A percentile compares a stretch with the other conserved stretches of the same genome.
Conservation (phyloP, 208 protist genomes). For the Trichomonas gallinae region DNA sequence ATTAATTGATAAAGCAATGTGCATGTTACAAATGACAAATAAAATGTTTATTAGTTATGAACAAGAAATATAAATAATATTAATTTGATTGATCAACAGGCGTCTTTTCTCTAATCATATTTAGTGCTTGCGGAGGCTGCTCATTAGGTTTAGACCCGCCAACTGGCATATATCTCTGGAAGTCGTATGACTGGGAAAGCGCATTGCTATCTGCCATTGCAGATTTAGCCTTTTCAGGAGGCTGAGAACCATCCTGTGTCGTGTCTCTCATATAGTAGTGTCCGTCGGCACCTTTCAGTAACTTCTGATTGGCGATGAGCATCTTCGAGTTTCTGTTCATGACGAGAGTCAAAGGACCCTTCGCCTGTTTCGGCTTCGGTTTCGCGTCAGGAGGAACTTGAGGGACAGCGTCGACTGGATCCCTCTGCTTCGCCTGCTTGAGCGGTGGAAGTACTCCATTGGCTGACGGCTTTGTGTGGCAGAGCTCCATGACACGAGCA, state of each 20-base stretch:
- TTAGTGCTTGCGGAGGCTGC: background rate
- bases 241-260: background rate
- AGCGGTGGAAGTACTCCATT: background rate
- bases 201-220: background rate
- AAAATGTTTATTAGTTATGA: background rate
- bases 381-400: background rate
- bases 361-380: background rate
- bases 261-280: slow-evolving; percentile 15
- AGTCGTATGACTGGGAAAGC: background rate
- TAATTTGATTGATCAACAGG: background rate
- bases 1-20: too few relatives aligned
- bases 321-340: background rate
- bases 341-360: background rate
- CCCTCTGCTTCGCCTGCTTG: background rate
- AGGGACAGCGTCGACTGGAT: background rate
- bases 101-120: background rate
- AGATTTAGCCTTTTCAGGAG: background rate
- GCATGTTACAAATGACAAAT: background rate
- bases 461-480: background rate
- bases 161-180: background rate
- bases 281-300: background rate
- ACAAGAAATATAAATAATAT: background rate
- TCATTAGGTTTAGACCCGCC: background rate
- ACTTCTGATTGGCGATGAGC: background rate
- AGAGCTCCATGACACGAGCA: background rate